Percentiles rank a stretch among this genome's conserved stretches.
phyloP scores from a whole-genome alignment of 2,329 filamentous ascomycete species.

The Neophaeococcomyces mojaviensis region DNA sequence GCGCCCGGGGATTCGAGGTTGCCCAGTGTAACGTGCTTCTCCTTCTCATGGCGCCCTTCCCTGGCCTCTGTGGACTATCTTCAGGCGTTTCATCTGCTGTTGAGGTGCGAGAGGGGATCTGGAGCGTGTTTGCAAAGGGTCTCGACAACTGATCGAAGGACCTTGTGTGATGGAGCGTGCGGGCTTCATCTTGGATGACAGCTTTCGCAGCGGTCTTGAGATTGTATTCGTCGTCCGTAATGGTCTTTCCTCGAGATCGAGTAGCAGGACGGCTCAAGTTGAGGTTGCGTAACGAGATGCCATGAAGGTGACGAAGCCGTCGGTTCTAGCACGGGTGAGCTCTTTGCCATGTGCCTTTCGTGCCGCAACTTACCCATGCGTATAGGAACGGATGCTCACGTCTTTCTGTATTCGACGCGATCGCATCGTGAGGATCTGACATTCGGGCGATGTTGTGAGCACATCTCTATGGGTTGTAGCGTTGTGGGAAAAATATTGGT shows the following conservation, averaged over 20 bases:
- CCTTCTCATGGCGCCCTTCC: conserved; percentile 37
- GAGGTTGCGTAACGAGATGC: conserved; percentile 80
- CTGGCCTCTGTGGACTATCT: conserved; percentile 27
- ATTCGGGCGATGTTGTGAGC: neutral
- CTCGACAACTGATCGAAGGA: conserved; percentile 49
- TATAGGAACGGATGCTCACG: conserved; percentile 43
- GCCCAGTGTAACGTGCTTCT: conserved; percentile 58
- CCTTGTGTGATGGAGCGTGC: conserved; percentile 48
- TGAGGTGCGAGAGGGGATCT: conserved; percentile 10
- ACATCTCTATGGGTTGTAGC: conserved; percentile 4
- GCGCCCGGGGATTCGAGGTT: conserved; percentile 48
- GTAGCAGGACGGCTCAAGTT: conserved; percentile 53
- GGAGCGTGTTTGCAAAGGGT: conserved; percentile 11
- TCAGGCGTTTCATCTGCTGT: conserved; percentile 19
- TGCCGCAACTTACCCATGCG: conserved; percentile 36
- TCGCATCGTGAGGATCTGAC: neutral
- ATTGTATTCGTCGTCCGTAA: conserved; percentile 66
- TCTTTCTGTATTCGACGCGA: conserved; percentile 8
- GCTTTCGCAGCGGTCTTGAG: conserved; percentile 62
- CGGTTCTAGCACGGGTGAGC: conserved; percentile 55
- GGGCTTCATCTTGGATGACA: conserved; percentile 43
- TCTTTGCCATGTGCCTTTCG: neutral
- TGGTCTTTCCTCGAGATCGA: conserved; percentile 51
- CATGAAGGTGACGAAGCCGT: conserved; percentile 77
- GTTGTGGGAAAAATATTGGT: neutral